A percentile compares a stretch with the other conserved stretches of the same genome.
These are phyloP conservation scores for Lactarius sp. DNA, from an alignment of 768 basidiomycete species.

Conservation along the genomic window DNA sequence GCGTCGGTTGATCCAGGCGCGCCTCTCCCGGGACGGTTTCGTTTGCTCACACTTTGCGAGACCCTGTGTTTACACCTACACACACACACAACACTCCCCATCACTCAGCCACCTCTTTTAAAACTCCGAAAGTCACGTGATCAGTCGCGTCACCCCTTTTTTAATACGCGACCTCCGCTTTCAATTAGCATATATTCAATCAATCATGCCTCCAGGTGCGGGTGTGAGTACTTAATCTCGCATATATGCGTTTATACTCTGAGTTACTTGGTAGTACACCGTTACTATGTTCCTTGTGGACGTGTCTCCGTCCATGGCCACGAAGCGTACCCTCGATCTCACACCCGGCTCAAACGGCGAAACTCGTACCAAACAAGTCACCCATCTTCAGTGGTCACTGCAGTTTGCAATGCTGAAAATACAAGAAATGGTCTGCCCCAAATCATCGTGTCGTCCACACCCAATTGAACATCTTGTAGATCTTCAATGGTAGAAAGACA, in stretches of 20 bases:
- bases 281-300: constrained; percentile 90
- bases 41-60: neutral
- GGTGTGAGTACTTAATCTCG: constrained; percentile 49
- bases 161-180: neutral
- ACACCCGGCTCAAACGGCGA: constrained; percentile 50
- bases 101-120: constrained; percentile 16
- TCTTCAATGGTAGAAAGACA: constrained; percentile 87
- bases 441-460: constrained; percentile 8
- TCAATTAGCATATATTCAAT: too few species aligned
- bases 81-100: neutral
- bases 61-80: neutral
- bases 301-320: constrained; percentile 81
- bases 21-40: constrained; percentile 26
- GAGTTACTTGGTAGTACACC: constrained; percentile 51
- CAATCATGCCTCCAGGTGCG: constrained; percentile 69
- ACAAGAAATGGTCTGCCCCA: constrained; percentile 72
- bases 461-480: constrained; percentile 42
- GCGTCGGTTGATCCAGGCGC: constrained; percentile 33
- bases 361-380: constrained; percentile 50
- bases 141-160: neutral
- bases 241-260: constrained; percentile 23
- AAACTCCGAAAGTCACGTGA: constrained; percentile 16
- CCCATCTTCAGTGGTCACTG: constrained; percentile 75
- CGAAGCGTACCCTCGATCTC: constrained; percentile 50
- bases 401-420: constrained; percentile 88